Percentiles rank a stretch among this genome's conserved stretches.
phyloP scores from a whole-genome alignment of 202 grass and related monocot species.

The Setaria italica region DNA sequence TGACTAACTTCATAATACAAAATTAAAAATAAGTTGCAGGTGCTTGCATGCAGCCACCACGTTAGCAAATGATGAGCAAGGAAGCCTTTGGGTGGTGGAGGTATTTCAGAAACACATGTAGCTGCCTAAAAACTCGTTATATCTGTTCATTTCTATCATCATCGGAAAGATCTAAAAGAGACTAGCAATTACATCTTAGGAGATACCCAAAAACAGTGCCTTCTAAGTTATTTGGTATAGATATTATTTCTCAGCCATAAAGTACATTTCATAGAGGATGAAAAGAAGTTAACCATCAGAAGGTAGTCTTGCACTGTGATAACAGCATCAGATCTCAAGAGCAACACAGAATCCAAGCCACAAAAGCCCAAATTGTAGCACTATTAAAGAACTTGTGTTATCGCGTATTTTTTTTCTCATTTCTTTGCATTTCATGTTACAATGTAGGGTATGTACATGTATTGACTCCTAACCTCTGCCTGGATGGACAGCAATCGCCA shows the following conservation, averaged over 20 bases:
- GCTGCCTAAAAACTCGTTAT: background rate
- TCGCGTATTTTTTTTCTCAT: background rate
- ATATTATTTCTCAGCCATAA: background rate
- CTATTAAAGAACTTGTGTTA: background rate
- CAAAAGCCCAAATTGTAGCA: background rate
- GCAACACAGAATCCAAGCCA: background rate
- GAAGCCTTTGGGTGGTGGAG: no score
- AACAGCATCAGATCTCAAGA: background rate
- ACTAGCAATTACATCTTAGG: background rate
- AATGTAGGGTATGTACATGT: slow-evolving; percentile 51
- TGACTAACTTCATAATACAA: background rate
- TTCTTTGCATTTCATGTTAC: slow-evolving; percentile 41
- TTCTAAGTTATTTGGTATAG: background rate
- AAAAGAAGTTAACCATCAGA: background rate
- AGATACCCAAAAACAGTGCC: background rate
- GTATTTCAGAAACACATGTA: background rate
- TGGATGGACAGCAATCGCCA: slow-evolving; percentile 24
- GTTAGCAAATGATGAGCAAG: background rate
- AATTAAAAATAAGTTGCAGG: background rate
- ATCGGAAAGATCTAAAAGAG: no score
- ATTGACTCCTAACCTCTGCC: slow-evolving; percentile 43
- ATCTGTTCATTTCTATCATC: background rate
- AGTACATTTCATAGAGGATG: background rate
- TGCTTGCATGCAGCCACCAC: background rate
- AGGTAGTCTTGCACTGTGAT: no score